Evolutionary conservation across 345 rosid species (phyloP).

Genomic region (Brassica cretica): DNA sequence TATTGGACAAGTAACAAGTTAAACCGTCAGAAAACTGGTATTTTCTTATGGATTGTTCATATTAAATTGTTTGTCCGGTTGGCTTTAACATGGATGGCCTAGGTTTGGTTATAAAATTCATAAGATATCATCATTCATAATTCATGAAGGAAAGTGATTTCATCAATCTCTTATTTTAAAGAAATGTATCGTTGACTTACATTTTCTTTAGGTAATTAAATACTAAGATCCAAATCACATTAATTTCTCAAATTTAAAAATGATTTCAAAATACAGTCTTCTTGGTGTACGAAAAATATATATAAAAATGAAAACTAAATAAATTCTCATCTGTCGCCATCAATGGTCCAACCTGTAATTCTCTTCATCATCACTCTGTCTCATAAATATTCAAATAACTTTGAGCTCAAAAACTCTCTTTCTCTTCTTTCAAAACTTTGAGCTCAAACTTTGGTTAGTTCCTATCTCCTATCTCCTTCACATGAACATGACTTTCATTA

Average conservation of each 20-base stretch:
- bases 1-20: not conserved
- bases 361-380: conserved; percentile 35
- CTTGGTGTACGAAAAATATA: not conserved
- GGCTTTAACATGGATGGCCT: conserved; percentile 29
- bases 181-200: conserved; percentile 29
- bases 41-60: conserved; percentile 19
- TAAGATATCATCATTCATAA: conserved; percentile 14
- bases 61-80: conserved; percentile 31
- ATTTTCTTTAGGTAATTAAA: conserved; percentile 11
- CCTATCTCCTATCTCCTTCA: not conserved
- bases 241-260: conserved; percentile 6
- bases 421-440: conserved; percentile 14
- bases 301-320: not conserved
- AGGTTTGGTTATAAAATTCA: conserved; percentile 18
- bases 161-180: not conserved
- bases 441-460: conserved; percentile 15
- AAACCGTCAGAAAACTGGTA: conserved; percentile 4
- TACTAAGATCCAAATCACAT: conserved; percentile 30
- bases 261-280: conserved; percentile 13
- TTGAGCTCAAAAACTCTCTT: conserved; percentile 16
- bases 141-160: conserved; percentile 12
- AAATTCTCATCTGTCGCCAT: conserved; percentile 37
- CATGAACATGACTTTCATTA: conserved; percentile 23
- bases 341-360: conserved; percentile 41
- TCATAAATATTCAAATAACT: conserved; percentile 26